phyloP scores from a whole-genome alignment of 2,329 filamentous ascomycete species.

The Fusarium dlaminii region DNA sequence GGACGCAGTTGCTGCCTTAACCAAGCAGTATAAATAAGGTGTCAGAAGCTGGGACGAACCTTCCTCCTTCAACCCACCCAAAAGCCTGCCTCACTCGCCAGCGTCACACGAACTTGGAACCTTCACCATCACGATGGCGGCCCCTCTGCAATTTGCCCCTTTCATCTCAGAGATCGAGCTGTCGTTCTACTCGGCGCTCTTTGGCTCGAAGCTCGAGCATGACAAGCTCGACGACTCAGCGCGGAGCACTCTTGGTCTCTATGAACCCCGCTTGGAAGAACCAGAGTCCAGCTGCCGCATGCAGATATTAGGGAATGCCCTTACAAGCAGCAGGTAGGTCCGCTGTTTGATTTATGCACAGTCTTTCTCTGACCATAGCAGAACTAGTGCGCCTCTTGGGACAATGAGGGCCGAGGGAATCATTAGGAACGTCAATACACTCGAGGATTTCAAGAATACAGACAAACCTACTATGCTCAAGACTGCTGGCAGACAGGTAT shows the following conservation, averaged over 20 bases:
- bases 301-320: slow-evolving; percentile 87
- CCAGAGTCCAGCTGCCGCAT: slow-evolving; percentile 84
- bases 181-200: slow-evolving; percentile 93
- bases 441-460: slow-evolving; percentile 88
- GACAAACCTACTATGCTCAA: slow-evolving; percentile 83
- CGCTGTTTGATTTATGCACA: slow-evolving; percentile 25
- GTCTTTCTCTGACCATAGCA: slow-evolving; percentile 31
- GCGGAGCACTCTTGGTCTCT: slow-evolving; percentile 84
- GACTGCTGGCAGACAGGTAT: slow-evolving; percentile 80
- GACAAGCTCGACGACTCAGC: slow-evolving; percentile 96
- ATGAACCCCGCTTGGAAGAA: slow-evolving; percentile 81
- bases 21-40: background rate
- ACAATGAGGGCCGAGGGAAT: slow-evolving; percentile 88
- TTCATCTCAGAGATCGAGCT: slow-evolving; percentile 96
- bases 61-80: background rate
- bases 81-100: background rate
- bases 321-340: slow-evolving; percentile 83
- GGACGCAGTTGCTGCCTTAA: background rate
- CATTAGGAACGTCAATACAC: slow-evolving; percentile 95
- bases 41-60: background rate
- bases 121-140: slow-evolving; percentile 57
- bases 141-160: slow-evolving; percentile 76
- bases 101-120: background rate
- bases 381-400: slow-evolving; percentile 62
- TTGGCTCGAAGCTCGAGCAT: slow-evolving; percentile 92